Conservation (phyloP, 2,329 filamentous ascomycete genomes). For the Epichloe hybrida region DNA sequence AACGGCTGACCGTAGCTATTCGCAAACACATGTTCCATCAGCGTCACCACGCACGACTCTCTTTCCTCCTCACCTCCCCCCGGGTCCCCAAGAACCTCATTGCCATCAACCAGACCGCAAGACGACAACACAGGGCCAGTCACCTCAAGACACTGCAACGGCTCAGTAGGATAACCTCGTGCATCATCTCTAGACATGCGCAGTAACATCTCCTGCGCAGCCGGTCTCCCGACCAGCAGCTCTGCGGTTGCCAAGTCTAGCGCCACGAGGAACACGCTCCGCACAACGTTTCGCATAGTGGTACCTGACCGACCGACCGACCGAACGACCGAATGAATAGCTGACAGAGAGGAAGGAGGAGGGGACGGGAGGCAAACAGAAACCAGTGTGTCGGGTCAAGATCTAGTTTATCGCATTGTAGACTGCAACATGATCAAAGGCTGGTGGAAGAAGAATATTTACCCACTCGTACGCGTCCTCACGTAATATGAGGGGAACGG, state of each 20-base stretch:
- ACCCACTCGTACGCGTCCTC: no score
- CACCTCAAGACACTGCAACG: constrained; percentile 51
- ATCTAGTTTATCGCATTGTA: no score
- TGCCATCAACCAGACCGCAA: constrained; percentile 16
- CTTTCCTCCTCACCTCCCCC: background rate
- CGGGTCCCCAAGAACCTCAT: constrained; percentile 2
- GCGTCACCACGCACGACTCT: constrained; percentile 33
- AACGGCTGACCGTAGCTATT: constrained; percentile 62
- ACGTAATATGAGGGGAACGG: no score
- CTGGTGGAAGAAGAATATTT: no score
- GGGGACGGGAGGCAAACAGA: no score
- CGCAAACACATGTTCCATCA: constrained; percentile 61
- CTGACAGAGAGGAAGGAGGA: no score
- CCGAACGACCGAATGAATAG: no score
- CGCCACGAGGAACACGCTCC: background rate
- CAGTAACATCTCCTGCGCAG: background rate
- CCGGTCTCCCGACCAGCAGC: background rate
- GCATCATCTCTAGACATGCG: background rate
- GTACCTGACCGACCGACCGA: no score
- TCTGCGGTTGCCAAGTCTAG: background rate
- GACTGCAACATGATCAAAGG: no score
- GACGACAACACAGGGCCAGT: constrained; percentile 50
- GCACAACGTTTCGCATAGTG: background rate
- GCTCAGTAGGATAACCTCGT: background rate
- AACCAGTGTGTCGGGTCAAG: no score